Evolutionary conservation across 495 filamentous ascomycete genomes (phyloP), one percentile per base, ranked within the genome.

Genomic region (Aspergillus bridgeri): DNA sequence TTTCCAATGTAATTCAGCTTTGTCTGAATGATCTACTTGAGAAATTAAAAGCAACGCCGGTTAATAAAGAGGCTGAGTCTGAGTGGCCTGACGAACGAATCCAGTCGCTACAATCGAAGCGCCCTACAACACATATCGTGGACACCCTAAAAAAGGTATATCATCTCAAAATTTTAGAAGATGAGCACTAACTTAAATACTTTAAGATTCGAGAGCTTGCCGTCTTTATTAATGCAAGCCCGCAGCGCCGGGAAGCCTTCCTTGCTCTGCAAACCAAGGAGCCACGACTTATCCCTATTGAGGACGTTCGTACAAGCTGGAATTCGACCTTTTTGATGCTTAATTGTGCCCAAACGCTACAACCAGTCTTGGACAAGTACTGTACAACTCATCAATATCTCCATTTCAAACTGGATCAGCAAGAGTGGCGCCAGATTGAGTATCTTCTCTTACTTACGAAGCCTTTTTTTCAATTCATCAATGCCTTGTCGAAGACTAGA

Each of bases 351-450:
- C 3, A 27, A 7, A 27, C 4, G 25, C 25, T 27, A 27, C 7
- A 27, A 27, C 3, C 3, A 45, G 19, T 17, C 5, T 45, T 45
- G 3, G 19, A 11, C 15, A 4, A n/a, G 19, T 45, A n/a, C 42
- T 45, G 42, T 20, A 5, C 15, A 45, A 20, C 15, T 5, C 15
- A 27, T 27, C 7, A 27, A 7, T 27, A 45, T 45, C 5, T 15
- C 5, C 6, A 66, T 6, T 22, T 64, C 1, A 0, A 24, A 7
- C 18, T 64, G 3, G 51, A 29, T 24, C 0, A 44, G 2, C 49
- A 65, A 13, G 54, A 66, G 53, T 69, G 23, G 60, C 46, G 54
- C 0, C 50, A 69, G 33, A 22, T 69, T 52, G 54, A 66, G 19
- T 69, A 69, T 60, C 42, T 54, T 24, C 38, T 59, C 19, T 22